Conservation (phyloP, 1,139 yeast species). For the Spathaspora sp. region DNA sequence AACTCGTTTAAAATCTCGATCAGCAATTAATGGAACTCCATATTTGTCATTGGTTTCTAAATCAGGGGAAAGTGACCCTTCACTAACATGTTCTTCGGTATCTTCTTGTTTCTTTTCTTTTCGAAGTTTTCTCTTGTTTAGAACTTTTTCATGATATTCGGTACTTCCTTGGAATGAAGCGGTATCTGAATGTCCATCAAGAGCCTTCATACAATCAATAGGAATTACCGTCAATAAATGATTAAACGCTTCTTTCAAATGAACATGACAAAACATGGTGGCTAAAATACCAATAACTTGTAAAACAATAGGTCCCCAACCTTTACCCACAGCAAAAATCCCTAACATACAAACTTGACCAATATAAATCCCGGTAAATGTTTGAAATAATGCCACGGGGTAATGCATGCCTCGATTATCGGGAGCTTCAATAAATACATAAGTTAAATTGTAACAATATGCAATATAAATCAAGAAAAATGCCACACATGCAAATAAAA, state of each 20-base stretch:
- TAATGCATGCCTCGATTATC: slow-evolving; percentile 85
- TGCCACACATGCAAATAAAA: slow-evolving; percentile 68
- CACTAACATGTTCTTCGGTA: slow-evolving; percentile 15
- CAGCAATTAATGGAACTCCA: slow-evolving; percentile 52
- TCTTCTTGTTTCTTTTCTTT: slow-evolving; percentile 14
- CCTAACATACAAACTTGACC: slow-evolving; percentile 87
- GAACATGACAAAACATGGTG: slow-evolving; percentile 66
- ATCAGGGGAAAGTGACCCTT: slow-evolving; percentile 14
- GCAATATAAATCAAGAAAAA: slow-evolving; percentile 76
- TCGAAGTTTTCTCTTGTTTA: slow-evolving; percentile 20
- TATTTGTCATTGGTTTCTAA: slow-evolving; percentile 16
- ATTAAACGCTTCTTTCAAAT: slow-evolving; percentile 62
- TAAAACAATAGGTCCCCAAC: slow-evolving; percentile 90
- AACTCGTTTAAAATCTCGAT: slow-evolving; percentile 39
- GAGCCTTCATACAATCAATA: slow-evolving; percentile 64
- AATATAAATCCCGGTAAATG: slow-evolving; percentile 82
- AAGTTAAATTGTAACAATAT: slow-evolving; percentile 74
- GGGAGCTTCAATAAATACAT: slow-evolving; percentile 58
- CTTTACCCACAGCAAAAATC: slow-evolving; percentile 83
- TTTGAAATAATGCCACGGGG: slow-evolving; percentile 85
- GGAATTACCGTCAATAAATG: slow-evolving; percentile 61
- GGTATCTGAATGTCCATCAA: slow-evolving; percentile 69
- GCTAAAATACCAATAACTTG: slow-evolving; percentile 63
- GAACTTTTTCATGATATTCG: slow-evolving; percentile 36
- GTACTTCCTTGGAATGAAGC: slow-evolving; percentile 46